Base-by-base conservation (phyloP, 2,329 filamentous ascomycete genomes). In the Hyphodiscus sp. region DNA sequence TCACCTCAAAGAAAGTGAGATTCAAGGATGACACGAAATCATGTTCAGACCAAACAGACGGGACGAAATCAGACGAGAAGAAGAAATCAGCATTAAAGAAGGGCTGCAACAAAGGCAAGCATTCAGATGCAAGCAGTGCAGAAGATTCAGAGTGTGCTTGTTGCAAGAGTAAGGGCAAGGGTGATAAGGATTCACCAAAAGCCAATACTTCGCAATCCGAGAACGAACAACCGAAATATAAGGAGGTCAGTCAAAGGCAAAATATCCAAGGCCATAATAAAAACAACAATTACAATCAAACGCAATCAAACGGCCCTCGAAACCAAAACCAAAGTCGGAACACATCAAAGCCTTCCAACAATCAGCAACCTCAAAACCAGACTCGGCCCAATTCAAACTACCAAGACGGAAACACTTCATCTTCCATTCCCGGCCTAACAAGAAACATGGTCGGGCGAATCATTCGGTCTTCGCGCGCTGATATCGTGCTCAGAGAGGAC, bases 401-500 rank as follows among this genome's bases (percentile, higher is more conserved):
- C 16, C 11, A 38, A 38, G 2, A n/a, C 11, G 5, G 33, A n/a
- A 38, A 38, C 16, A 38, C 2, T n/a, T 38, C 33, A 6, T n/a
- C 33, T 38, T 38, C 33, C 11, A 38, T 15, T 38, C 33, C 33
- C 33, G 11, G 13, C 16, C 33, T 38, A 4, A 38, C 33, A n/a
- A 38, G 33, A 38, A 38, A 38, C 23, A 47, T n/a, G 45, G 50
- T 54, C 41, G 52, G 48, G 0, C 72, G 77, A 45, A 70, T 76
- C 49, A 69, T 82, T 44, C 68, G 76, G 58, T 76, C 77, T 2
- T 68, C 74, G 42, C 71, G 72, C 20, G 55, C 55, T 10, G 52
- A 49, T 16, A 52, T 57, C 18, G 33, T 57, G n/a, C 18, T 52
- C n/a, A 45, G 80, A 1, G 80, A 84, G 61, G 76, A 81, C 56